Base-by-base conservation (phyloP, 495 filamentous ascomycete genomes). In the Aspergillus bertholletiae region DNA sequence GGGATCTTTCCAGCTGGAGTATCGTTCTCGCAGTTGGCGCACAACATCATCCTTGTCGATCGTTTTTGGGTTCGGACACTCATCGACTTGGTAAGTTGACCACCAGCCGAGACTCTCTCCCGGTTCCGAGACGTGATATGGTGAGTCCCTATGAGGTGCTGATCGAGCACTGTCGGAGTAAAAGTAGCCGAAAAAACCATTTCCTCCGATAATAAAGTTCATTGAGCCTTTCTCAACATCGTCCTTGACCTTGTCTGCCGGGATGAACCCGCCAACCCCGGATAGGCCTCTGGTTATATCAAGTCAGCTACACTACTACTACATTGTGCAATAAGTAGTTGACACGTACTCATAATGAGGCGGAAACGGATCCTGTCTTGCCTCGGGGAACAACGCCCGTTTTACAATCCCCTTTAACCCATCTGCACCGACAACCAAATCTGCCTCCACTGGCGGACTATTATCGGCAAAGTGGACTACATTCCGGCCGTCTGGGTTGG, bases 381-480 rank as follows among this genome's bases (percentile, higher is more conserved):
- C 62, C 15, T 70, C 73, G 13, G 75, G 68, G 46, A 79, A 74
- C 28, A 86, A 54, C 0, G 68, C 68, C 45, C 58, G 71, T 49
- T 78, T 72, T 1, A 76, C 73, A 0, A 66, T 66, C 44, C 81
- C 82, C 63, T 74, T 76, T 5, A 84, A 68, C 1, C 84, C 84
- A 66, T 86, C 84, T 0, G 81, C 80, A n/a, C 80, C 84, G 58
- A 87, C 73, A 2, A 85, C 70, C 53, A 88, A 51, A 67, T 80
- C 80, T 0, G 72, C 78, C 15, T 73, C 64, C 4, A 74, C 72
- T 4, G 63, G 60, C 0, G 50, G 9, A 44, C 64, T 68, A 5
- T 51, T 68, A 50, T 74, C 71, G 0, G 51, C 58, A 43, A 78
- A 75, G 8, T 54, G 41, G 15, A 74, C 39, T 12, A 49, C 13